Evolutionary conservation across 2,329 filamentous ascomycete genomes (phyloP), one percentile per base, ranked within the genome.

Genomic region (Aspergillus spinulosporus): DNA sequence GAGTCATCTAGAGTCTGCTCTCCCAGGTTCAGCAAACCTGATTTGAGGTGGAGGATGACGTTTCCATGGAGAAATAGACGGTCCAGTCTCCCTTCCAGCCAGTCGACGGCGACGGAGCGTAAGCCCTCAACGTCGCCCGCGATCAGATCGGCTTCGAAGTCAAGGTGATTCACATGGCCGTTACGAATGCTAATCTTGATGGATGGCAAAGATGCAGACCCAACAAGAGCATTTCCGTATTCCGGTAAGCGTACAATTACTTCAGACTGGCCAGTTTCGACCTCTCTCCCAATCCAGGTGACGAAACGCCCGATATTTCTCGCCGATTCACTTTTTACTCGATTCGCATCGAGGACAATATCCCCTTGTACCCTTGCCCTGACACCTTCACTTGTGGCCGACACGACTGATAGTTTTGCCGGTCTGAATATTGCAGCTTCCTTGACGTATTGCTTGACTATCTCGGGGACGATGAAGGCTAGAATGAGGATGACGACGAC

Each of bases 371-470:
- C 81, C 60, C 91, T 86, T 32, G 90, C 88, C 59, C 83, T 84
- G 6, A 97, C 84, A 9, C 94, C 93, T 57, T 87, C 82, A 5
- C 84, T 69, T 0, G 91, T 97, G 62, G 97, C 88, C 2, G 88
- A 90, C 66, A 94, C 89, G 58, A 99, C 86, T 1, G 92, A 91
- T 15, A 99, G 76, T 62, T 87, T 89, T 4, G 88, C 92, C 1
- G 94, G 90, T 68, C 92, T 85, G 62, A 99, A 84, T 14, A 93
- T 85, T 21, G 88, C 82, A 2, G 92, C 90, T 72, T 92, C 82
- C 74, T 93, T 88, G 48, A 89, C 90, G 73, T 99, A 99, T 69
- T 90, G 84, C 73, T 96, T 86, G 7, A 96, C 84, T 5, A 88
- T 84, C 12, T 88, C 86, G 1, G 93, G 92, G 0, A 88, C 84